Base-by-base conservation (phyloP, 2,329 filamentous ascomycete genomes). In the Colletotrichum scovillei region DNA sequence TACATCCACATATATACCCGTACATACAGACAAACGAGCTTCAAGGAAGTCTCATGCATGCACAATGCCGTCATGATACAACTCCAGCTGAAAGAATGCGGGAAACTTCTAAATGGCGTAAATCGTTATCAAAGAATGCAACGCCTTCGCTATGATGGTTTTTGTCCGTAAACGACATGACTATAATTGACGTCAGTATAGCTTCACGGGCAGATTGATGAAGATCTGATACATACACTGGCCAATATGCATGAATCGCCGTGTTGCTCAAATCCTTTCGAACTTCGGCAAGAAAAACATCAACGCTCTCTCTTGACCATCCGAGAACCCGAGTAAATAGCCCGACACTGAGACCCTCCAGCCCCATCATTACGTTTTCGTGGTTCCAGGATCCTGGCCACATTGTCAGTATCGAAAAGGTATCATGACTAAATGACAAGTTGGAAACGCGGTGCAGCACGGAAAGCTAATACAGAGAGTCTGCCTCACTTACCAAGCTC, bases 401-500 rank as follows among this genome's bases (percentile, higher is more conserved):
- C 5, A 11, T 5, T 16, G 22, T 70, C 14, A 70, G 30, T 49
- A 5, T 6, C 35, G 8, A 11, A 11, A 32, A 9, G 5, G 26
- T 3, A 6, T 19, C 6, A n/a, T 2, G 19, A 9, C 19, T 4
- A 22, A 14, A 22, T n/a, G n/a, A 30, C 5, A 35, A 12, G 11
- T 35, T 35, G 32, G 4, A 35, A 35, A n/a, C 55, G 14, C 14
- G 4, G 14, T 57, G 22, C 19, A 7, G 9, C 26, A 26, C 12
- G 14, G n/a, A 22, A 64, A 12, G 9, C 7, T 7, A 4, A n/a
- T 24, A 5, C 5, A 19, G 5, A 2, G 26, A 11, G 5, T 8
- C 9, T 19, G 46, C 4, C n/a, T 7, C 1, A 68, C 72, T 59
- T 30, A 74, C 86, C 86, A 6, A 86, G 76, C 66, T 87, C 82